Base-by-base conservation (phyloP, 73 alveolate species). In the Durusdinium trenchii region DNA sequence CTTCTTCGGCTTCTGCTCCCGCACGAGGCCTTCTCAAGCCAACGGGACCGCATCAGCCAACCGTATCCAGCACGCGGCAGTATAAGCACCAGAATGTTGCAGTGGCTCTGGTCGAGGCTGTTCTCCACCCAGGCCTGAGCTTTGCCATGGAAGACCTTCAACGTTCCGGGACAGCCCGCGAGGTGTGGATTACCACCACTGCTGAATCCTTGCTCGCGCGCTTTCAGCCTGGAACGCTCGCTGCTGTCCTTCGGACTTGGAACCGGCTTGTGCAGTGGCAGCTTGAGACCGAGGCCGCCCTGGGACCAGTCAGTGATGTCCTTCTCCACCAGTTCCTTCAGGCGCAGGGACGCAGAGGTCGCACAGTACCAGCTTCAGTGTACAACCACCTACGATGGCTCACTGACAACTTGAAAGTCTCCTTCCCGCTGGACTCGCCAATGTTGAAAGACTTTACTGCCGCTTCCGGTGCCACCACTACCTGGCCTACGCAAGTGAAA, bases 181-280 rank as follows among this genome's bases (percentile, higher is more conserved):
- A 2, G 42, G 47, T 23, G 30, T 51, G 67, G 64, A 54, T 84
- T 5, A 51, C 64, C 36, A 51, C 94, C 5, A 51, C 60, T 14
- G 94, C 94, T n/a, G 76, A 51, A 7, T 48, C 94, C 51, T 54
- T 84, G 45, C 67, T 84, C 40, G 9, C 48, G 36, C 62, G 78
- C 20, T 84, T 84, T 84, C 94, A 84, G 36, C 94, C 94, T 5
- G 94, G 92, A 0, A 82, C 92, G 3, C 40, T 82, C 32, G 94
- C 94, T 47, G 94, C 94, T 30, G 94, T 84, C 38, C 94, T 84
- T 38, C 75, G 94, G 23, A 84, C 78, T 10, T 84, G 94, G 94
- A 48, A 48, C 76, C 94, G 78, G 57, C 67, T 50, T 26, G 9
- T 51, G 14, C 94, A 84, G 42, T 84, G 94, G 94, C 94, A 84